Evolutionary conservation across 106 monocot genomes (phyloP), one percentile per base, ranked within the genome.

Genomic region (Agapanthus africanus): DNA sequence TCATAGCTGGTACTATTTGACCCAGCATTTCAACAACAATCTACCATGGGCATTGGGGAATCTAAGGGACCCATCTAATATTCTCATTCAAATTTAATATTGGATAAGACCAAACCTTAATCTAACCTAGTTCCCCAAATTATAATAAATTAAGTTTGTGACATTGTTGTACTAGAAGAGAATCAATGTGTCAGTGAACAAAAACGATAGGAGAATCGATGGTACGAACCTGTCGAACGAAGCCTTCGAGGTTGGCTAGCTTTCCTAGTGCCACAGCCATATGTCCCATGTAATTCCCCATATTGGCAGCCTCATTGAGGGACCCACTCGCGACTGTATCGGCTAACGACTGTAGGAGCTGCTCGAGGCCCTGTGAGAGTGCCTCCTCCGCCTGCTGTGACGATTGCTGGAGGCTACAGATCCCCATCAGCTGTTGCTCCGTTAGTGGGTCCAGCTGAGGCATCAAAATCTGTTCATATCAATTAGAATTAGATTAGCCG

Each of bases 331-430:
- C 75, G 35, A 97, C 64, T 11, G 86, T 87, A 47, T 84, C 78
- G 0, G 92, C 86, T 4, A 97, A 66, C 11, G 92, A 89, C 21
- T 87, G 91, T 30, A 87, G 89, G 46, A 97, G 87, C 77, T 91
- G 88, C 70, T 92, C 92, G 13, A 89, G 65, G 0, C 92, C 97
- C 66, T 93, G 89, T 1, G 97, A 83, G n/a, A 99, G 90, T 4
- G 92, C 89, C 54, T 99, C 97, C 78, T 99, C 97, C 9, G 97
- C 97, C 64, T 99, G 89, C 34, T 87, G 90, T 5, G 85, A 90
- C 7, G 92, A 92, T 30, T 92, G 97, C 75, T 89, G 89, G 22
- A 99, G 91, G 70, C 38, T 86, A 74, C 79, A 92, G 7, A 99
- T 84, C 31, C 82, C 92, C 59, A 85, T 25, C 11, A 90, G 28